Percentiles rank a stretch among this genome's conserved stretches.
Evolutionary conservation across 371 early-diverging fungal genomes (phyloP).

Genomic region (Basidiobolus heterosporus): DNA sequence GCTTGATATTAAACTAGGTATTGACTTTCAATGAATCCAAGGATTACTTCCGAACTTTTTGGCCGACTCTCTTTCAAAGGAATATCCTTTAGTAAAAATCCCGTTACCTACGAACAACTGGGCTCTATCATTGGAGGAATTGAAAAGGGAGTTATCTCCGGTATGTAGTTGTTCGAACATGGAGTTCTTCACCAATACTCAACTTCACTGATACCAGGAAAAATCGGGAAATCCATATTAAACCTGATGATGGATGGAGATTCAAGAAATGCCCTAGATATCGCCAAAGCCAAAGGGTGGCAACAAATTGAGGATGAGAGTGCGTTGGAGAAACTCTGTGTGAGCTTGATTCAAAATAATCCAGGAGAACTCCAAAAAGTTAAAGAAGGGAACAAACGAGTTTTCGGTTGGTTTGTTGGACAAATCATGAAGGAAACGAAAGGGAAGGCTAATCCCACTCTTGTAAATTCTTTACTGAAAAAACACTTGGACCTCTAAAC

Average conservation of each 20-base stretch:
- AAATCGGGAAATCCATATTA: conserved; percentile 46
- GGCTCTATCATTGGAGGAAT: conserved; percentile 47
- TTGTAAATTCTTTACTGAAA: conserved; percentile 31
- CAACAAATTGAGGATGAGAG: conserved; percentile 30
- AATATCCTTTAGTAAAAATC: conserved; percentile 29
- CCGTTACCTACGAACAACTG: conserved; percentile 37
- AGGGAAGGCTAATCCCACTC: conserved; percentile 51
- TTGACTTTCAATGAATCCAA: conserved; percentile 11
- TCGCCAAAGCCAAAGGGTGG: conserved; percentile 57
- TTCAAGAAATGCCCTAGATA: conserved; percentile 22
- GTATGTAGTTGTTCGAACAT: conserved; percentile 9
- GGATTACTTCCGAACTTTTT: conserved; percentile 65
- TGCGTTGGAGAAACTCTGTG: conserved; percentile 26
- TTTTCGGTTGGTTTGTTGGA: conserved; percentile 55
- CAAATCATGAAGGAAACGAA: conserved; percentile 51
- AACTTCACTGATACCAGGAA: conserved; percentile 19
- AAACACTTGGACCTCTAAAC: too few relatives aligned
- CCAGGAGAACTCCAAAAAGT: conserved; percentile 37
- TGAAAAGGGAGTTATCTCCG: conserved; percentile 33
- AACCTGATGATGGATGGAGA: conserved; percentile 46
- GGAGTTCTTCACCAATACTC: neutral
- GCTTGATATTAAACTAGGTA: neutral
- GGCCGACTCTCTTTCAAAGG: conserved; percentile 47
- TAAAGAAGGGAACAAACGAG: conserved; percentile 31
- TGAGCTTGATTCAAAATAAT: conserved; percentile 27